Evolutionary conservation across 2,329 filamentous ascomycete species (phyloP), one percentile per base, ranked within the genome.

Genomic region (Pseudogymnoascus sp.): DNA sequence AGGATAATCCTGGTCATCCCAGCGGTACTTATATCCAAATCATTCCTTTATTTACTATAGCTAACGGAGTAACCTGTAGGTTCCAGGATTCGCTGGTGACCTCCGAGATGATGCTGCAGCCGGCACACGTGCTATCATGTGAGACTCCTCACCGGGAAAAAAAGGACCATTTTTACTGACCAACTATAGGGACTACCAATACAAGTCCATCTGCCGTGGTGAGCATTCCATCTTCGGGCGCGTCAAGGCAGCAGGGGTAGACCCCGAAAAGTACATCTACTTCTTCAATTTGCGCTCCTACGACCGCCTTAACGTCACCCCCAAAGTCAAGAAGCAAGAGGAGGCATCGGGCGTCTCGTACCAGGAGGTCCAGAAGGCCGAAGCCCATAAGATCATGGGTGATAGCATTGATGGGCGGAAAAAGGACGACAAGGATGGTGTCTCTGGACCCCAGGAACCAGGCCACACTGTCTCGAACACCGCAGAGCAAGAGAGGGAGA

Each of bases 51-150:
- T 29, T 29, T 29, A 49, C 23, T 5, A 10, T 16, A 29, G 7
- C 23, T 49, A 49, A 49, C 43, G 23, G 7, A 2, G 6, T 29
- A n/a, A 49, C 29, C 7, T 29, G 23, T 29, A 49, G 43, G 88
- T 99, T 63, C 93, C 94, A 6, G 94, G 93, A 0, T 99, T 99
- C 69, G 92, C 93, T 0, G 93, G 93, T 52, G 93, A 97, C 71
- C 80, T 99, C 31, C 81, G 92, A 63, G 86, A 92, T 11, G 86
- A 90, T 68, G 91, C 89, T 19, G 93, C 93, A 0, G 84, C 85
- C 1, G 93, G 93, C 8, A 97, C 93, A 0, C 78, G 91, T 59
- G 93, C 92, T 10, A 99, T 97, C 70, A 97, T 99, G 43, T 49
- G 43, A 29, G 43, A 11, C 14, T 8, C 23, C 14, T 49, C 23